Evolutionary conservation across 208 protist species (phyloP).

Genomic region (Leishmania lainsoni): DNA sequence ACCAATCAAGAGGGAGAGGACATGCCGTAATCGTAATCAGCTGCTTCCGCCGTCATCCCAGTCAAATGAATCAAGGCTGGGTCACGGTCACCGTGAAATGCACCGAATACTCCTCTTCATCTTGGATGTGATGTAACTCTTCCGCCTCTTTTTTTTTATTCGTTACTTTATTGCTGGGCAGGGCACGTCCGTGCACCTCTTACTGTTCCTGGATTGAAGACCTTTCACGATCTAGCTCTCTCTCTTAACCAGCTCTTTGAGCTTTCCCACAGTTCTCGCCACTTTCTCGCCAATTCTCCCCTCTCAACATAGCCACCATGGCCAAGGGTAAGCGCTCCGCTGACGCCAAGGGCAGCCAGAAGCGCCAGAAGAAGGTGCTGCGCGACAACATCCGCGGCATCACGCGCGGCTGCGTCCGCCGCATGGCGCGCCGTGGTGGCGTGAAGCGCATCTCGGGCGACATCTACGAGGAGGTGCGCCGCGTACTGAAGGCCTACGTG

Average conservation of each 20-base stretch:
- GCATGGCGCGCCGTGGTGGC: slow-evolving; percentile 91
- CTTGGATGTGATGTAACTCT: slow-evolving; percentile 5
- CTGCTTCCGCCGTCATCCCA: neutral
- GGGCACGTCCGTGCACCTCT: neutral
- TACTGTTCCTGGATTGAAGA: neutral
- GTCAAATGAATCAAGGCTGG: neutral
- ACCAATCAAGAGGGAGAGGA: neutral
- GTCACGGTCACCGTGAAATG: neutral
- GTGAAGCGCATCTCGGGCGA: slow-evolving; percentile 89
- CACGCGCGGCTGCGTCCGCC: slow-evolving; percentile 86
- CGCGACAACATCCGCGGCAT: slow-evolving; percentile 89
- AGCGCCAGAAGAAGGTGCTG: slow-evolving; percentile 87
- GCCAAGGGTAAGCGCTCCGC: slow-evolving; percentile 80
- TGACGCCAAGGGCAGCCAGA: slow-evolving; percentile 72
- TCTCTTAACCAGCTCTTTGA: slow-evolving; percentile 3
- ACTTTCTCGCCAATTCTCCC: neutral
- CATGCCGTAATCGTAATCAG: neutral
- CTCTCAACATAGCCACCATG: slow-evolving; percentile 36
- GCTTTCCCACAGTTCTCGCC: neutral
- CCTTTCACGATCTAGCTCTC: neutral
- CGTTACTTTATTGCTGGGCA: neutral
- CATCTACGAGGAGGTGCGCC: slow-evolving; percentile 72
- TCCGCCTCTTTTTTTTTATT: neutral
- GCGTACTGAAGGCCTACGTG: slow-evolving; percentile 85
- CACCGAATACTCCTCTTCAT: neutral